Evolutionary conservation across 1,139 yeast species (phyloP), one percentile per base, ranked within the genome.

Genomic region (Debaryomycetaceae sp.): DNA sequence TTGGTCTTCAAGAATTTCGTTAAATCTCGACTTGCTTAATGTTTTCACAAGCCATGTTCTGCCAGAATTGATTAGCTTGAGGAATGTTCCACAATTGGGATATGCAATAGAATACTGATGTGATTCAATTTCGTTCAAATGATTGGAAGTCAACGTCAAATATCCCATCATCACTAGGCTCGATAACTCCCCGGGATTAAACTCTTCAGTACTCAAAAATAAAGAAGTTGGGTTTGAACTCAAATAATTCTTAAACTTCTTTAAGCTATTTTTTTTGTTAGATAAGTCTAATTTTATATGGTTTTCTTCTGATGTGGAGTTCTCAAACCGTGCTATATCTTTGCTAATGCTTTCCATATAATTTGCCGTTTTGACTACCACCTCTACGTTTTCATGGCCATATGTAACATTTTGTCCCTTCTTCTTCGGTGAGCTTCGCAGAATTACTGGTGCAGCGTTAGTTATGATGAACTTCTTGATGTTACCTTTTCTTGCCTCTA

Each of bases 1-100:
- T 17, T 63, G 67, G 1, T 67, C 65, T 46, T 83, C 87, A 18
- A 80, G 60, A 11, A 72, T 47, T 54, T 84, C 88, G 36, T 73
- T 72, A 60, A 71, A 75, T 41, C 72, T 70, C 17, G 63, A 58
- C 45, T 67, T 69, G 26, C 58, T 65, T 30, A 79, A 62, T 2
- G 62, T 53, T 44, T 68, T 73, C 30, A 70, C 67, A n/a, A 77
- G 61, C 81, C 80, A 81, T 33, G 59, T 63, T 39, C 79, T 67
- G 16, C 73, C 78, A 29, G 63, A 49, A 55, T 68, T 64, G 6
- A 79, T 67, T 29, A 75, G 66, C 47, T 73, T 75, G 38, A 78
- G 64, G 45, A 64, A 77, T 0, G 77, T 69, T 2, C 85, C 94
- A 52, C 83, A 71, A 45, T 73, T 75, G 0, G 94, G 94, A 18